These are phyloP conservation scores for Mycosphaerelloides madeirae DNA, from an alignment of 2,329 filamentous ascomycete species.

Conservation along the genomic window DNA sequence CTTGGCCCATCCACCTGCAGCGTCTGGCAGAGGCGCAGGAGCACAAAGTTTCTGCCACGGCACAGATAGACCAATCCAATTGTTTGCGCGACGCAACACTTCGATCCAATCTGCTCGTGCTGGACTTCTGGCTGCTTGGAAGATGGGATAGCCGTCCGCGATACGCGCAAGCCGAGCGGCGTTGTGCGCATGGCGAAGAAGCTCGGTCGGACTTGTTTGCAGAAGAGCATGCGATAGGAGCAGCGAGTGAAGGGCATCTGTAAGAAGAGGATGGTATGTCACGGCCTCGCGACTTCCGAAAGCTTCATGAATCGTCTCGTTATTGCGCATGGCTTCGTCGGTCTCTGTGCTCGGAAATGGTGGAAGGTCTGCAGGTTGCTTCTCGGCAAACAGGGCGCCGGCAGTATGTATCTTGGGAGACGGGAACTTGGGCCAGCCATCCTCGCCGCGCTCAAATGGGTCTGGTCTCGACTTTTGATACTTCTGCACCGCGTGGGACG, in stretches of 20 bases:
- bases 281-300: slow-evolving; percentile 56
- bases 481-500: slow-evolving; percentile 43
- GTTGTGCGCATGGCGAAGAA: slow-evolving; percentile 76
- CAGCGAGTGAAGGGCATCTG: slow-evolving; percentile 71
- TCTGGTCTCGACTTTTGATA: slow-evolving; percentile 32
- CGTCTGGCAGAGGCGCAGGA: slow-evolving; percentile 40
- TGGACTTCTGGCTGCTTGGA: slow-evolving; percentile 66
- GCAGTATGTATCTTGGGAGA: slow-evolving; percentile 50
- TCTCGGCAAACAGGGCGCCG: slow-evolving; percentile 65
- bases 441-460: slow-evolving; percentile 31
- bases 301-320: slow-evolving; percentile 27
- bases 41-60: slow-evolving; percentile 68
- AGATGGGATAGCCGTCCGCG: slow-evolving; percentile 74
- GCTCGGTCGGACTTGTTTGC: slow-evolving; percentile 72
- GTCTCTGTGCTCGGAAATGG: slow-evolving; percentile 54
- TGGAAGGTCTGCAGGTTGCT: slow-evolving; percentile 62
- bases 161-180: slow-evolving; percentile 69
- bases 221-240: slow-evolving; percentile 74
- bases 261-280: slow-evolving; percentile 76
- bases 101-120: slow-evolving; percentile 77
- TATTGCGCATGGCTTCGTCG: slow-evolving; percentile 22
- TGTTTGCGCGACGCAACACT: slow-evolving; percentile 60
- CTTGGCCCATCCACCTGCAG: slow-evolving; percentile 31
- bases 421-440: slow-evolving; percentile 45
- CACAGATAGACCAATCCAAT: slow-evolving; percentile 62